A percentile compares a stretch with the other conserved stretches of the same genome.
Evolutionary conservation across 306 rosid species (phyloP).

Genomic region (Malus sieversii): DNA sequence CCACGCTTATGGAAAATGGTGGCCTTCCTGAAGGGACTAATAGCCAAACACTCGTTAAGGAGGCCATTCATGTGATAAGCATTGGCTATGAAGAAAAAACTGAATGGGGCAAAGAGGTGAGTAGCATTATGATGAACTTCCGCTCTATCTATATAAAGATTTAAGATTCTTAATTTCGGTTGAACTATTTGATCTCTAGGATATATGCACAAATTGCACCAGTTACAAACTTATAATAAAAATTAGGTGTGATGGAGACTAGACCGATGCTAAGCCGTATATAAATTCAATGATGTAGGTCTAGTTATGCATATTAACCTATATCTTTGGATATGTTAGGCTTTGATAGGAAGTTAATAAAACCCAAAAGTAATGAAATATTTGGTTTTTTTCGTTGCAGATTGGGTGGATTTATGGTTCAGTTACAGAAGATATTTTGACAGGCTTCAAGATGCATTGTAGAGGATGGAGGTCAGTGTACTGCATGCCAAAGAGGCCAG

Average conservation of each 20-base stretch:
- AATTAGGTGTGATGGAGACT: no score
- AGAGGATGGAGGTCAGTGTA: constrained; percentile 97
- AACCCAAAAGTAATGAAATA: background rate
- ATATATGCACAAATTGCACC: background rate
- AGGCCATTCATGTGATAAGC: constrained; percentile 91
- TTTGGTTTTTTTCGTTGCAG: constrained; percentile 33
- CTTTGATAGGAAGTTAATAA: background rate
- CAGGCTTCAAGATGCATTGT: constrained; percentile 97
- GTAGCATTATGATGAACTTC: background rate
- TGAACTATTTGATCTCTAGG: background rate
- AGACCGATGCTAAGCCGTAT: no score
- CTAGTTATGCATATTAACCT: background rate
- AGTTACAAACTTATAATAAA: background rate
- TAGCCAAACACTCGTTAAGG: constrained; percentile 53
- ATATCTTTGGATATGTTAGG: background rate
- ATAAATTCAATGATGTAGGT: background rate
- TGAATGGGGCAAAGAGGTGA: constrained; percentile 96
- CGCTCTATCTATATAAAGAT: background rate
- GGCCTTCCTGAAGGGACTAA: constrained; percentile 77
- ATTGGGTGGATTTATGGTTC: constrained; percentile 99
- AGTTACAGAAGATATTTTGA: constrained; percentile 78
- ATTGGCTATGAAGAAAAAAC: constrained; percentile 96
- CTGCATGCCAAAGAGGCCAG: constrained; percentile 82
- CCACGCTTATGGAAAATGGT: constrained; percentile 76
- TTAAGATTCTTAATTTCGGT: background rate